Percentiles rank a stretch among this genome's conserved stretches.
phyloP scores from a whole-genome alignment of 805 yeast species.

The Lipomyces yamadae region DNA sequence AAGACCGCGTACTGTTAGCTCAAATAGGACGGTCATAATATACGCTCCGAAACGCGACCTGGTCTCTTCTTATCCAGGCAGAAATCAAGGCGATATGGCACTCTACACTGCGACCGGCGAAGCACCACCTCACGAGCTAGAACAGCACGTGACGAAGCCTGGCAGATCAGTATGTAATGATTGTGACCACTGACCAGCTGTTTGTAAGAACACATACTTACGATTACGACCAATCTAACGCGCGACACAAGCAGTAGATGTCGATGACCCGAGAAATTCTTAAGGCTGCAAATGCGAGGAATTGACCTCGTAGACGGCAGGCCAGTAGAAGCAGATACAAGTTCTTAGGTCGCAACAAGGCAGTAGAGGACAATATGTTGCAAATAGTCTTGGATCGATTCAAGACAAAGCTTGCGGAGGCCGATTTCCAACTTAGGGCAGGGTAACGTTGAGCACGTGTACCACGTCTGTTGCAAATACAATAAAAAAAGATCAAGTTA shows the following conservation, averaged over 20 bases:
- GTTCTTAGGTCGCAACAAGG: too few species aligned
- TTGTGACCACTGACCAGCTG: background rate
- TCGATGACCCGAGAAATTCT: background rate
- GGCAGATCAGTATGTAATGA: background rate
- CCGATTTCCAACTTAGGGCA: too few species aligned
- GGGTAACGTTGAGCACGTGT: too few species aligned
- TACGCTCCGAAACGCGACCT: background rate
- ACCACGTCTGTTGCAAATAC: too few species aligned
- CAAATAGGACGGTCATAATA: background rate
- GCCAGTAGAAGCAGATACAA: background rate
- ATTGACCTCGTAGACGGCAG: background rate
- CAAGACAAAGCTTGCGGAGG: too few species aligned
- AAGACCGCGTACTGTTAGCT: background rate
- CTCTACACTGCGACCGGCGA: background rate
- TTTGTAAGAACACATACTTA: background rate
- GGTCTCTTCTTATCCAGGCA: background rate
- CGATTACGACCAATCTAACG: background rate
- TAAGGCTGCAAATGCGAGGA: background rate
- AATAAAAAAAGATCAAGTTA: too few species aligned
- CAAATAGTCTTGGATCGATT: too few species aligned
- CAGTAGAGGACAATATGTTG: too few species aligned
- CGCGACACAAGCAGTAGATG: background rate
- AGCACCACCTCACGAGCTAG: background rate
- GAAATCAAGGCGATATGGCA: background rate
- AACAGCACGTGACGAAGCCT: background rate